A percentile compares a stretch with the other conserved stretches of the same genome.
Conservation (phyloP, 768 basidiomycete species). For the Termitomyces sp. region DNA sequence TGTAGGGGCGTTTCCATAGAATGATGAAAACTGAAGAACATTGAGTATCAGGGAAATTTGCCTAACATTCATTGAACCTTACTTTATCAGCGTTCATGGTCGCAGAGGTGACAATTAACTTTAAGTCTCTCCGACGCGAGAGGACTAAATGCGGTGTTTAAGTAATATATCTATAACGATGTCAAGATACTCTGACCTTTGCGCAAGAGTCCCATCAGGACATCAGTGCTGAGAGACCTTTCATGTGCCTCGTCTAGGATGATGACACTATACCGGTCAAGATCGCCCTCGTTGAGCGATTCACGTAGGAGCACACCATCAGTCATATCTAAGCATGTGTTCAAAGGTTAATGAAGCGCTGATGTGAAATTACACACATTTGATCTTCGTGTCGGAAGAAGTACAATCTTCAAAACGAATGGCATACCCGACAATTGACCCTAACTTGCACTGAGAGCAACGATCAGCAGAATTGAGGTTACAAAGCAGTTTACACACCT, state of each 20-base stretch:
- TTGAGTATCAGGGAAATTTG: not conserved
- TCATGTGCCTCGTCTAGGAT: conserved; percentile 99
- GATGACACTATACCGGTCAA: conserved; percentile 94
- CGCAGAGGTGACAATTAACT: conserved; percentile 96
- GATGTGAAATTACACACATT: conserved; percentile 54
- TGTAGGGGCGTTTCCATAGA: conserved; percentile 92
- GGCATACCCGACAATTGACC: conserved; percentile 89
- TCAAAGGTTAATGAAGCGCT: not conserved
- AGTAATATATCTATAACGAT: not conserved
- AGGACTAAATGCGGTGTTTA: conserved; percentile 45
- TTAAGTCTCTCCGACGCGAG: conserved; percentile 87
- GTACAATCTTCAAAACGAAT: conserved; percentile 99
- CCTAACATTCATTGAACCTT: conserved; percentile 7
- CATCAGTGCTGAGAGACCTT: conserved; percentile 94
- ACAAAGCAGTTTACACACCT: conserved; percentile 43
- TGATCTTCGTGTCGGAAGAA: conserved; percentile 89
- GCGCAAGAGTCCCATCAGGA: conserved; percentile 91
- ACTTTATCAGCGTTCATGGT: conserved; percentile 99
- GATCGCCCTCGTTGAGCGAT: conserved; percentile 96
- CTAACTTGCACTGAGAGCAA: conserved; percentile 70
- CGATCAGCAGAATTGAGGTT: not conserved
- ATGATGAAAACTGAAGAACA: conserved; percentile 72
- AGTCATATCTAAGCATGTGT: conserved; percentile 75
- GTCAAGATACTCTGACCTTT: conserved; percentile 62
- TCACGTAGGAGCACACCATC: conserved; percentile 98